These are phyloP conservation scores for Phytophthora kernoviae DNA, from an alignment of 352 stramenopile species.

Conservation along the genomic window DNA sequence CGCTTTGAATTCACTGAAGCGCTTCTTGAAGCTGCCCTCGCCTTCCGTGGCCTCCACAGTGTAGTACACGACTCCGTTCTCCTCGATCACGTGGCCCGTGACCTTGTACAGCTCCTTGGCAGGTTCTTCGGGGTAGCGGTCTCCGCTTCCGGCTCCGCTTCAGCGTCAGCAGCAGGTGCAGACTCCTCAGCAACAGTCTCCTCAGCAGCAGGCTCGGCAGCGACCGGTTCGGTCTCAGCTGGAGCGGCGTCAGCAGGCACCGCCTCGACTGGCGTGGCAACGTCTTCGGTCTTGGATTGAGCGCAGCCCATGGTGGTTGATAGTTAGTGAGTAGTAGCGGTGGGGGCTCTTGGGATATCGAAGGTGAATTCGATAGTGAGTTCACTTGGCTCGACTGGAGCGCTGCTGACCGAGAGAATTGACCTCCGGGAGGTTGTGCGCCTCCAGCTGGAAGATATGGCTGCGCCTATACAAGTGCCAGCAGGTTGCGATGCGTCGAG, in stretches of 20 bases:
- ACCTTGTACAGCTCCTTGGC: constrained; percentile 45
- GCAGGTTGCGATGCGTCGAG: neutral
- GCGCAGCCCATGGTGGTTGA: constrained; percentile 66
- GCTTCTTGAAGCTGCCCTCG: constrained; percentile 57
- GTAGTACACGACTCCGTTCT: constrained; percentile 76
- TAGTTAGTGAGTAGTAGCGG: constrained; percentile 9
- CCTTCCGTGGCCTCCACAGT: constrained; percentile 48
- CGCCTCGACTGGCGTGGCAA: constrained; percentile 17
- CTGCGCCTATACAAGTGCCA: neutral
- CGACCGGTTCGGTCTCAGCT: constrained; percentile 8
- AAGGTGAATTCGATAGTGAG: constrained; percentile 44
- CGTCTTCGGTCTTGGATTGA: constrained; percentile 71
- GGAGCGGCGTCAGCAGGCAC: constrained; percentile 10
- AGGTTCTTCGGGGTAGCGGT: neutral
- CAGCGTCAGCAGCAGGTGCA: constrained; percentile 17
- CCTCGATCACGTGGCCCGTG: constrained; percentile 66
- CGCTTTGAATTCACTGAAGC: constrained; percentile 85
- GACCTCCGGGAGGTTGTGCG: constrained; percentile 16
- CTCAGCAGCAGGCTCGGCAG: constrained; percentile 2
- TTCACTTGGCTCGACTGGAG: neutral
- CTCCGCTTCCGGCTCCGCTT: constrained; percentile 12
- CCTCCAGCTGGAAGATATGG: constrained; percentile 18
- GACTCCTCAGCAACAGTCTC: constrained; percentile 6
- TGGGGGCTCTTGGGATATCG: constrained; percentile 27
- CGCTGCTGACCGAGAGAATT: neutral